Evolutionary conservation across 768 basidiomycete genomes (phyloP).

Genomic region (Tylopilus sp.): DNA sequence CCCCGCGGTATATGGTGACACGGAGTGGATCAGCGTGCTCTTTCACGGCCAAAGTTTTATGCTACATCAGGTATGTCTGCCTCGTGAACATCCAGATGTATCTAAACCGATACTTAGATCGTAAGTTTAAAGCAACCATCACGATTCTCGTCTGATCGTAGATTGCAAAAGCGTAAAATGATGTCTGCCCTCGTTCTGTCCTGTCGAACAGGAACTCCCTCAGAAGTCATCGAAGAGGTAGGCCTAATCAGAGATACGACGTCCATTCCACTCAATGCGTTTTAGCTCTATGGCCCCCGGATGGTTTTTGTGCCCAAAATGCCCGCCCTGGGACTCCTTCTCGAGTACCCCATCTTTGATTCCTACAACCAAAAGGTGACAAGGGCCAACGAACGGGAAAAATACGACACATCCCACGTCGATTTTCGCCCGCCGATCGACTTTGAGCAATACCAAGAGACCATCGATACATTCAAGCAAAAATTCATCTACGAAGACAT

Average conservation of each 20-base stretch:
- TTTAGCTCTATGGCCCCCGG: conserved; percentile 72
- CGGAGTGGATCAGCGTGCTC: conserved; percentile 91
- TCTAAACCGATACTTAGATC: conserved; percentile 25
- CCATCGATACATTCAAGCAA: conserved; percentile 81
- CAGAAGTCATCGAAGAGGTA: conserved; percentile 73
- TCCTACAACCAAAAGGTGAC: conserved; percentile 66
- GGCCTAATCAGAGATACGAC: background rate
- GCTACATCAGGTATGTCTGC: conserved; percentile 85
- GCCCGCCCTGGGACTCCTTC: conserved; percentile 87
- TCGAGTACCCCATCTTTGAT: conserved; percentile 83
- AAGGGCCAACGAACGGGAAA: conserved; percentile 37
- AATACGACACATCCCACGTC: conserved; percentile 48
- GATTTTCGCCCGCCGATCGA: conserved; percentile 72
- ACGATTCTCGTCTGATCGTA: conserved; percentile 7
- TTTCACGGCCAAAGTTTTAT: conserved; percentile 99
- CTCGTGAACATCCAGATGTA: conserved; percentile 1
- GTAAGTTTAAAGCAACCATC: conserved; percentile 19
- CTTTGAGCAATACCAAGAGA: conserved; percentile 61
- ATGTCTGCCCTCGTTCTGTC: conserved; percentile 80
- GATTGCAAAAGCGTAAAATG: conserved; percentile 83
- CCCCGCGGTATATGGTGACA: conserved; percentile 85
- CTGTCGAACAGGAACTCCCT: conserved; percentile 72
- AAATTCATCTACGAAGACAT: conserved; percentile 83
- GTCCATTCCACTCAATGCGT: background rate
- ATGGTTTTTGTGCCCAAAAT: conserved; percentile 90